These are phyloP conservation scores for Pisolithus tinctorius DNA, from an alignment of 768 basidiomycete species.

Conservation along the genomic window DNA sequence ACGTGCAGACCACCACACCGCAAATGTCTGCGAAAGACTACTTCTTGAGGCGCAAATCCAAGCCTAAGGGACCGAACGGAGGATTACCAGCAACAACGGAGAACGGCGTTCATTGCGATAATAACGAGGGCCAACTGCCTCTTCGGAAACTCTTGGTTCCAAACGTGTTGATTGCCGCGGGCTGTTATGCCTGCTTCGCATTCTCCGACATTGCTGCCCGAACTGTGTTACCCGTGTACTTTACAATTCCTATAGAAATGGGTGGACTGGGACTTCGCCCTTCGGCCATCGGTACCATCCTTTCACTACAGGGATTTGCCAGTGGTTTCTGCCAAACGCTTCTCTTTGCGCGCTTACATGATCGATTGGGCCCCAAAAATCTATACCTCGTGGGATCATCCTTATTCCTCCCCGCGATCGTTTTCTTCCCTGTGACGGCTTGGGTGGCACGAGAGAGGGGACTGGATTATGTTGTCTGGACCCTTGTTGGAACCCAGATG, in stretches of 20 bases:
- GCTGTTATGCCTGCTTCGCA: constrained; percentile 60
- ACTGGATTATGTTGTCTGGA: constrained; percentile 39
- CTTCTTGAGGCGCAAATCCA: constrained; percentile 18
- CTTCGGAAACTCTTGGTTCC: constrained; percentile 45
- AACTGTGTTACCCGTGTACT: constrained; percentile 63
- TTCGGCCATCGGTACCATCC: constrained; percentile 54
- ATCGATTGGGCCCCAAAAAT: constrained; percentile 56
- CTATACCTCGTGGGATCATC: constrained; percentile 40
- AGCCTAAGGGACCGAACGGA: constrained; percentile 5
- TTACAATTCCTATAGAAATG: constrained; percentile 57
- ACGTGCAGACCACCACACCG: constrained; percentile 25
- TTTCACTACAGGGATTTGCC: constrained; percentile 52
- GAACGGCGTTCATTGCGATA: constrained; percentile 17
- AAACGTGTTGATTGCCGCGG: constrained; percentile 51
- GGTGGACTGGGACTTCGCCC: constrained; percentile 71
- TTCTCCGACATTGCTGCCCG: constrained; percentile 62
- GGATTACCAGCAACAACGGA: constrained; percentile 3
- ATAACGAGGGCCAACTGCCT: constrained; percentile 34
- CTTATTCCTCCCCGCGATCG: constrained; percentile 54
- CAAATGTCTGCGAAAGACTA: constrained; percentile 26
- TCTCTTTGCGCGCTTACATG: constrained; percentile 57
- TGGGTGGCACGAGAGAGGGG: constrained; percentile 53
- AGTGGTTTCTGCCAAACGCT: constrained; percentile 65
- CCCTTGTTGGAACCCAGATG: constrained; percentile 43
- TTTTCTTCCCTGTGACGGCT: constrained; percentile 41